A percentile compares a stretch with the other conserved stretches of the same genome.
Conservation (phyloP, 345 rosid species). For the Eutrema yunnanense region DNA sequence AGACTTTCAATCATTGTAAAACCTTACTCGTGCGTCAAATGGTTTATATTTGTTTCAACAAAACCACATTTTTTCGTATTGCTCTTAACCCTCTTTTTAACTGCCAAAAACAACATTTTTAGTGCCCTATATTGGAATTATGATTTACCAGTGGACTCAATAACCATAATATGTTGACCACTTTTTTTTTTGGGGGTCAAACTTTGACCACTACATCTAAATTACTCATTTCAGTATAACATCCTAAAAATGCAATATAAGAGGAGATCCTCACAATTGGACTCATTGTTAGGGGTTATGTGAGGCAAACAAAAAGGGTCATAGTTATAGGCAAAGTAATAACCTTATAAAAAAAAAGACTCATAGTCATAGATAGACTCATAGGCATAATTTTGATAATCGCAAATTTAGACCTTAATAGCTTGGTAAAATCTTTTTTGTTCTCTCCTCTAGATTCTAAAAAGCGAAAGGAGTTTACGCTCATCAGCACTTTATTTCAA, state of each 20-base stretch:
- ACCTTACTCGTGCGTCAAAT: too few relatives aligned
- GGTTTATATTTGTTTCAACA: background rate
- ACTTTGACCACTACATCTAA: background rate
- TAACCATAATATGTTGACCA: background rate
- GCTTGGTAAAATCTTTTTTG: background rate
- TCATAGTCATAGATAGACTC: background rate
- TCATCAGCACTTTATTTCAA: constrained; percentile 19
- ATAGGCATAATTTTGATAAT: background rate
- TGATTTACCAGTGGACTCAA: background rate
- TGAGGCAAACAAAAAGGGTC: background rate
- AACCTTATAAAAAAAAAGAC: background rate
- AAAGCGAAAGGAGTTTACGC: constrained; percentile 19
- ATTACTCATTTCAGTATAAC: background rate
- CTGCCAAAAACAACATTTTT: too few relatives aligned
- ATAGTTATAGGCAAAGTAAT: background rate
- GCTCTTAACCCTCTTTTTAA: too few relatives aligned
- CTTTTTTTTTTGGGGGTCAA: too few relatives aligned
- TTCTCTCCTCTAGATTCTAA: constrained; percentile 22
- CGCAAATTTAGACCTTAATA: background rate
- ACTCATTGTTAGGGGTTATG: too few relatives aligned
- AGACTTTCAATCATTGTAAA: background rate
- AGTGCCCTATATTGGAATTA: too few relatives aligned
- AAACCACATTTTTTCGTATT: background rate
- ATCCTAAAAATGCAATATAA: background rate
- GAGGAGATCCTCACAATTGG: too few relatives aligned